Evolutionary conservation across 2,329 filamentous ascomycete genomes (phyloP).

Genomic region (Talaromyces sp.): DNA sequence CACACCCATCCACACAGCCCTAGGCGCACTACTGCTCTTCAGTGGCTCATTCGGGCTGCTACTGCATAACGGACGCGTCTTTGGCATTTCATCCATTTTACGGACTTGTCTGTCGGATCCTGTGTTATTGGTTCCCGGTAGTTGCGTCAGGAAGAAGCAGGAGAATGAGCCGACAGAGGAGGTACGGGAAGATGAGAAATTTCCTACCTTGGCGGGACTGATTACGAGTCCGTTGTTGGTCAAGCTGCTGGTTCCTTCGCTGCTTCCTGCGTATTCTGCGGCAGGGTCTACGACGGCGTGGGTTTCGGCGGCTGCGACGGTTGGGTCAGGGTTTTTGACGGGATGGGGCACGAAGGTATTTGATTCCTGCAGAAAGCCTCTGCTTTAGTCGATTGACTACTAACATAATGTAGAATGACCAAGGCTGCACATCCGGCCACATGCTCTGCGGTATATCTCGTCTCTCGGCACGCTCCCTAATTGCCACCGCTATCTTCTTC

Average conservation of each 20-base stretch:
- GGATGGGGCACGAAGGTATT: slow-evolving; percentile 54
- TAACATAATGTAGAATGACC: slow-evolving; percentile 36
- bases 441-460: slow-evolving; percentile 54
- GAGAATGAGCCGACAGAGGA: not conserved
- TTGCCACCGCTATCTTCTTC: slow-evolving; percentile 48
- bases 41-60: slow-evolving; percentile 51
- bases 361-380: too few species aligned
- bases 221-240: slow-evolving; percentile 44
- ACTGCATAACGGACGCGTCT: slow-evolving; percentile 50
- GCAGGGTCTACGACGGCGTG: slow-evolving; percentile 29
- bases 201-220: slow-evolving; percentile 48
- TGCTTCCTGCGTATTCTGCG: slow-evolving; percentile 44
- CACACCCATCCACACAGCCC: slow-evolving; percentile 50
- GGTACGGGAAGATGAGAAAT: slow-evolving; percentile 30
- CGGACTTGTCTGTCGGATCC: slow-evolving; percentile 42
- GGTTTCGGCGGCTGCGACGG: slow-evolving; percentile 36
- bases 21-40: slow-evolving; percentile 51
- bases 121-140: slow-evolving; percentile 17
- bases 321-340: slow-evolving; percentile 44
- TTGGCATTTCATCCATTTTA: slow-evolving; percentile 51
- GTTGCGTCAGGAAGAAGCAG: not conserved
- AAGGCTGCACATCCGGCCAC: slow-evolving; percentile 55
- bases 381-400: too few species aligned
- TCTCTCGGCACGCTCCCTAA: slow-evolving; percentile 48
- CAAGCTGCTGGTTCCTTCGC: slow-evolving; percentile 42